Base-by-base conservation (phyloP, 352 stramenopile species). In the Saprolegnia parasitica region DNA sequence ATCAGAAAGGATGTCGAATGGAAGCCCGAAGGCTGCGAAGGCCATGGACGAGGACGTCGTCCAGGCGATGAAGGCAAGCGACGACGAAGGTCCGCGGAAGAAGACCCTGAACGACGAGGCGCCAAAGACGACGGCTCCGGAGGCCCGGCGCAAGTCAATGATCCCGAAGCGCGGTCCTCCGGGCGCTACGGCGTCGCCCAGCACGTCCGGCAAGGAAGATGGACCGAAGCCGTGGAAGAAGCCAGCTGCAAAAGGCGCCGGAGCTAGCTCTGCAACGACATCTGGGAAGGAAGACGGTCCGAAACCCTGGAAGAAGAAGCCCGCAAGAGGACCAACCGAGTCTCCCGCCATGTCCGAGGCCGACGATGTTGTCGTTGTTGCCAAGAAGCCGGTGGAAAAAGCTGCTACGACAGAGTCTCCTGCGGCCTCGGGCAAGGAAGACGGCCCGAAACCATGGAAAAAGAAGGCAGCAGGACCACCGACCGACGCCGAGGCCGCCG, bases 181-280 rank as follows among this genome's bases (percentile, higher is more conserved):
- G 29, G 29, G 29, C 29, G 24, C 52, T 3, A 60, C 52, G 4
- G 13, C 52, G 10, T 60, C 52, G 16, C 52, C 52, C 13, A n/a
- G 11, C 11, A 60, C 52, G n/a, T 60, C 52, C 13, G 52, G 52
- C 16, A 60, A 60, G 20, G 52, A 60, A 42, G 52, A 60, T 60
- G 52, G 24, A 9, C 13, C n/a, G 3, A 60, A 60, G n/a, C 52
- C 52, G n/a, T 60, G 52, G 52, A 60, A 24, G n/a, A 60, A 60
- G 9, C 13, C 11, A 10, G 3, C 42, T 49, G 8, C 29, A 35
- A 35, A 35, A 35, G 29, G 29, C 29, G 42, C 18, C 42, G 11
- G 3, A 4, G 3, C 42, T 4, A 49, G 42, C 42, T 35, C 42
- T 15, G 13, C 42, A n/a, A n/a, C 42, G 42, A n/a, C 8, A 15